A percentile compares a stretch with the other conserved stretches of the same genome.
Evolutionary conservation across 441 rosid genomes (phyloP).

Genomic region (Pelargonium cotyledonis): DNA sequence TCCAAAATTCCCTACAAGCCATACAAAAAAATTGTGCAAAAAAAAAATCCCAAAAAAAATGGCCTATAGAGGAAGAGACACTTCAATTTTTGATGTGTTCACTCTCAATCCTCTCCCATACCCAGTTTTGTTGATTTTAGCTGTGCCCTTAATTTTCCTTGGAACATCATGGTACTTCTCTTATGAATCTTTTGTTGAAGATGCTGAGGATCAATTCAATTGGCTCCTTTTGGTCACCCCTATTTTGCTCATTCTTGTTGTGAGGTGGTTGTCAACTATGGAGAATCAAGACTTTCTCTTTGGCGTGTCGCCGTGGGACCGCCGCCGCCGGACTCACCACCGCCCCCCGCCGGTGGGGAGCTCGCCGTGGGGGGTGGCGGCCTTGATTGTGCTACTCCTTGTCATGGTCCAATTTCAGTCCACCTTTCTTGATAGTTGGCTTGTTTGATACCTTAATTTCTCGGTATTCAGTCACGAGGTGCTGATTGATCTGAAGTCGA

Average conservation of each 20-base stretch:
- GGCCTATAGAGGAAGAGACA: conserved; percentile 37
- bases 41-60: conserved; percentile 13
- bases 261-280: conserved; percentile 57
- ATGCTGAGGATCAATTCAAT: conserved; percentile 39
- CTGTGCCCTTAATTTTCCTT: conserved; percentile 45
- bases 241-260: conserved; percentile 42
- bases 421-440: conserved; percentile 61
- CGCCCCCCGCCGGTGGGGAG: conserved; percentile 53
- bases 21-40: too few species aligned
- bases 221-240: conserved; percentile 63
- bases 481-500: too few species aligned
- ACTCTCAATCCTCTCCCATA: conserved; percentile 66
- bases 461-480: too few species aligned
- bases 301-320: conserved; percentile 41
- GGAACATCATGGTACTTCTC: conserved; percentile 54
- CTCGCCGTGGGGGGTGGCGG: conserved; percentile 93
- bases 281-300: conserved; percentile 48
- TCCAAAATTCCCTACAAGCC: too few species aligned
- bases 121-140: conserved; percentile 67
- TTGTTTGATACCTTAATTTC: conserved; percentile 25
- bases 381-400: conserved; percentile 59
- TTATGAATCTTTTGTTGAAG: conserved; percentile 57
- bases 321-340: conserved; percentile 30
- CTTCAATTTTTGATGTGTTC: conserved; percentile 55
- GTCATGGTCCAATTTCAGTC: conserved; percentile 66